Evolutionary conservation across 352 stramenopile genomes (phyloP).

Genomic region (Phytophthora chlamydospora): DNA sequence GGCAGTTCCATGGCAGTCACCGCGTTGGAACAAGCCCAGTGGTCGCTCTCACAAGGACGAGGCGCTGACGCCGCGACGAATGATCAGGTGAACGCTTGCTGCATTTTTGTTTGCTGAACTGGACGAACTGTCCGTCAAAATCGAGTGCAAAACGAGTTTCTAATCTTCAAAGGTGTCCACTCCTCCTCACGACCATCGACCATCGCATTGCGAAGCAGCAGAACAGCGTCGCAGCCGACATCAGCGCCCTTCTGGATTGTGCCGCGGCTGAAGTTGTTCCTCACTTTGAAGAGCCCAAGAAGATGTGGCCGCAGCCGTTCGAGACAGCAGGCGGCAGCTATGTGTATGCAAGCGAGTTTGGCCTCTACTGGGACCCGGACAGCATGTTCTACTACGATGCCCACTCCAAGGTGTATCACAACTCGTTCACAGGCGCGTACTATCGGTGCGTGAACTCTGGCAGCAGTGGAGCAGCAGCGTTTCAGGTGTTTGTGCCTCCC

Average conservation of each 20-base stretch:
- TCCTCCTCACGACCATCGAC: conserved; percentile 16
- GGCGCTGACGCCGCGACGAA: conserved; percentile 35
- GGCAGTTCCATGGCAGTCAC: conserved; percentile 61
- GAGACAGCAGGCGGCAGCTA: conserved; percentile 82
- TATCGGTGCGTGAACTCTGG: conserved; percentile 46
- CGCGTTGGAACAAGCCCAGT: conserved; percentile 83
- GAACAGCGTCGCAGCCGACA: conserved; percentile 50
- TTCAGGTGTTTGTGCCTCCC: conserved; percentile 56
- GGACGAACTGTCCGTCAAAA: conserved; percentile 19
- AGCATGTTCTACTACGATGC: conserved; percentile 89
- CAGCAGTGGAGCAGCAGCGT: conserved; percentile 36
- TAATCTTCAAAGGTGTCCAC: conserved; percentile 40
- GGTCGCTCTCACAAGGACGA: conserved; percentile 71
- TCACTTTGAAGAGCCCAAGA: conserved; percentile 74
- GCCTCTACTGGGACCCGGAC: conserved; percentile 81
- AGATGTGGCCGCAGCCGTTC: conserved; percentile 78
- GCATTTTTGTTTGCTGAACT: conserved; percentile 44
- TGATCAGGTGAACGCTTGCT: conserved; percentile 52
- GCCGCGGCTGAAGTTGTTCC: conserved; percentile 63
- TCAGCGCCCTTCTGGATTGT: conserved; percentile 62
- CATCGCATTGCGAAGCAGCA: conserved; percentile 26
- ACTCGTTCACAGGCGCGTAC: conserved; percentile 71
- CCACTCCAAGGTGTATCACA: conserved; percentile 79
- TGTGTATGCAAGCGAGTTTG: conserved; percentile 65
- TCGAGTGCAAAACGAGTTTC: conserved; percentile 28